Conservation (phyloP, 2,329 filamentous ascomycete species). For the Plectosphaerella plurivora region DNA sequence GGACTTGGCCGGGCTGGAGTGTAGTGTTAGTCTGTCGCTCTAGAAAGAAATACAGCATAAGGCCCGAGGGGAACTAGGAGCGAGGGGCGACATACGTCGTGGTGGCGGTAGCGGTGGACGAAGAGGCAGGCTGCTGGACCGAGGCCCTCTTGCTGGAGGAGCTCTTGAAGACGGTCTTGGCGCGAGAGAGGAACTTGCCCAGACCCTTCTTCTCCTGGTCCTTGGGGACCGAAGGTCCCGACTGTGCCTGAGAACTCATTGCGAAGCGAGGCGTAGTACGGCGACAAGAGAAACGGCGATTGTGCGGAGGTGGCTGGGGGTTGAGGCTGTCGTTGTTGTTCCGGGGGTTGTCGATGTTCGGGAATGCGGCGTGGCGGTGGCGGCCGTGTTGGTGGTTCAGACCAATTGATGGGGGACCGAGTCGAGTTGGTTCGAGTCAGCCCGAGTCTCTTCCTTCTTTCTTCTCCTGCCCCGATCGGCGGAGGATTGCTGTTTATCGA, state of each 20-base stretch:
- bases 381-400: too few species aligned
- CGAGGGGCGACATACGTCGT: not conserved
- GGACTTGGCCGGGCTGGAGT: constrained; percentile 9
- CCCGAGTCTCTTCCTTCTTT: too few species aligned
- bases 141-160: constrained; percentile 13
- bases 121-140: constrained; percentile 6
- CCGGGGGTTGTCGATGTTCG: too few species aligned
- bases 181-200: constrained; percentile 40
- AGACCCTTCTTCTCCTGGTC: constrained; percentile 40
- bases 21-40: not conserved
- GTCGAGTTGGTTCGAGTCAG: too few species aligned
- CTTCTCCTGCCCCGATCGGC: too few species aligned
- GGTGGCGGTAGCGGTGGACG: constrained; percentile 5
- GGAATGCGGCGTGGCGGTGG: too few species aligned
- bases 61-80: not conserved
- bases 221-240: constrained; percentile 26
- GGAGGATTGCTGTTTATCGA: too few species aligned
- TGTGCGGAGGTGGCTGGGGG: too few species aligned
- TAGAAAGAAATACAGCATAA: too few species aligned
- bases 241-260: constrained; percentile 40
- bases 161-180: constrained; percentile 45
- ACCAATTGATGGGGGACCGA: too few species aligned
- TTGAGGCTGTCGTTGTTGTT: not conserved
- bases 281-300: too few species aligned
- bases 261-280: too few species aligned